Evolutionary conservation across 148 eudicot genomes (phyloP), one percentile per base, ranked within the genome.

Genomic region (Camellia granthamiana): DNA sequence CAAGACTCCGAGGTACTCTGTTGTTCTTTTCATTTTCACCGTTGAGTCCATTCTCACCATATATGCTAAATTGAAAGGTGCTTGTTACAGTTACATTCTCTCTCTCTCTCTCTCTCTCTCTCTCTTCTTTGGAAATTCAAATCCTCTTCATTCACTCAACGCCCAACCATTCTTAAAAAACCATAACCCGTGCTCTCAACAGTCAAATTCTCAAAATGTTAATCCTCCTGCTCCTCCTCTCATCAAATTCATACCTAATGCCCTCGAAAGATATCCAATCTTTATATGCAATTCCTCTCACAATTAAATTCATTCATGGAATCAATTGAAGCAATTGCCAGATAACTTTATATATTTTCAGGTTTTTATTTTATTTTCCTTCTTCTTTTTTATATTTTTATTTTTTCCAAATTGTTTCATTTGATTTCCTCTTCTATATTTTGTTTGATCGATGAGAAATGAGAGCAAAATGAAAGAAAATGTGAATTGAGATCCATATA

Each of bases 161-260:
- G 23, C 3, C 2, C 23, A 6, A 67, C 9, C 23, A 5, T 49
- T 49, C 52, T 4, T 0, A 49, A 3, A 5, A 49, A 49, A 49
- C 52, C 7, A 49, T 49, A 49, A 15, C 52, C 1, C 64, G 9
- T 69, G 52, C 23, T 13, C 47, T 43, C 69, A 76, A 76, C 78
- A 56, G 67, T 76, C 78, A 69, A 76, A 76, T 76, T 76, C 78
- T n/a, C 11, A 60, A 59, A 59, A 41, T 21, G 30, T 69, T 59
- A 19, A 16, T 72, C 60, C 38, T 5, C 9, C 69, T 21, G 5
- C 19, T 5, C 41, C 69, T 46, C n/a, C n/a, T 14, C n/a, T 58
- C 38, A 0, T 61, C 41, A 5, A 52, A 44, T 30, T 51, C 71
- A 3, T 23, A 49, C 43, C 61, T 11, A 4, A 44, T 76, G 23